Evolutionary conservation across 2,329 filamentous ascomycete species (phyloP), one percentile per base, ranked within the genome.

Genomic region (Macroventuria anomochaeta): DNA sequence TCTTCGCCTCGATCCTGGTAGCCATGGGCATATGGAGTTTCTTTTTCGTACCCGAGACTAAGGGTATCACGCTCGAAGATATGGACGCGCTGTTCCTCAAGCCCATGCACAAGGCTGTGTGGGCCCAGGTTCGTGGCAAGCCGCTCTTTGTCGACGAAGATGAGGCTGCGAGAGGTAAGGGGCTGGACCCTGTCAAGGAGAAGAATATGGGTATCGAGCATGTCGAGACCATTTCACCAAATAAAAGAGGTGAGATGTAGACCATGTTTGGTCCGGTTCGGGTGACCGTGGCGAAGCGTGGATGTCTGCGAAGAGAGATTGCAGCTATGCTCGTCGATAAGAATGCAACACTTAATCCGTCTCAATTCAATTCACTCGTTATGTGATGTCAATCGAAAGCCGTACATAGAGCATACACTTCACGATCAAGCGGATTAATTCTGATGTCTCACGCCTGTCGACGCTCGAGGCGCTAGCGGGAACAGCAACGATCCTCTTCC

Each of bases 21-120:
- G 54, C 54, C 11, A 71, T 71, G 69, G 68, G 68, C 4, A 41
- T 71, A 6, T 72, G 67, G 67, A 63, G 62, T 23, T 71, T 70
- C 52, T 65, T 71, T 48, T 71, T 71, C 36, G 67, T 72, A 1
- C 69, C 67, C 0, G 68, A 72, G 53, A 72, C 70, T 0, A 72
- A 71, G 52, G 70, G 68, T 20, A 59, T 68, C 10, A 58, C 59
- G 40, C 59, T 72, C 12, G 67, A 72, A 37, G 67, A 71, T 13
- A 72, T 72, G 67, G 69, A 71, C 18, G 57, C 58, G 2, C 55
- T 72, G 21, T 72, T 72, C 55, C n/a, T 62, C 15, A 60, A 49
- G 25, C 68, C 68, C 1, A 63, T 70, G 40, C 65, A 68, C 42
- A 58, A 69, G 44, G 63, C 63, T n/a, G 68, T 70, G 8, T 71